Evolutionary conservation across 257 asterid genomes (phyloP).

Genomic region (Dorcoceras hygrometricum): DNA sequence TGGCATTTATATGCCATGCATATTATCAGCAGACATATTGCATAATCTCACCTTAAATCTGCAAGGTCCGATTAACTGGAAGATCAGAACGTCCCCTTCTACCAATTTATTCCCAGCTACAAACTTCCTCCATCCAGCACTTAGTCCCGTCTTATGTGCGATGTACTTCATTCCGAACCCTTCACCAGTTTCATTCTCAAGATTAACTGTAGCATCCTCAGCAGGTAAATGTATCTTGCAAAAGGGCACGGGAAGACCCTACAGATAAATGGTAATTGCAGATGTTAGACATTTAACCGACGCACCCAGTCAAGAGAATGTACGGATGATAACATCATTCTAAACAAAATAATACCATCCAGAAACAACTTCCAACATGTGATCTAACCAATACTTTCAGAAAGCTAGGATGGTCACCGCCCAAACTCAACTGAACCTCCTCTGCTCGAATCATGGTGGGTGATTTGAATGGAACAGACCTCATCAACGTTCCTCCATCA

Average conservation of each 20-base stretch:
- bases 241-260: slow-evolving; percentile 90
- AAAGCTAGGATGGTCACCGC: slow-evolving; percentile 61
- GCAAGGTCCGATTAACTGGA: slow-evolving; percentile 55
- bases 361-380: slow-evolving; percentile 90
- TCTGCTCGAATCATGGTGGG: slow-evolving; percentile 85
- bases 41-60: slow-evolving; percentile 58
- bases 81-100: slow-evolving; percentile 83
- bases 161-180: slow-evolving; percentile 64
- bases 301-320: slow-evolving; percentile 5
- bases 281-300: slow-evolving; percentile 19
- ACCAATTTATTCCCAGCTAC: slow-evolving; percentile 70
- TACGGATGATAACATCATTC: slow-evolving; percentile 17
- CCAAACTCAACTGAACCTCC: slow-evolving; percentile 66
- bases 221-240: slow-evolving; percentile 69
- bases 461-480: slow-evolving; percentile 59
- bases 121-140: slow-evolving; percentile 95
- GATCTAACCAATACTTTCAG: slow-evolving; percentile 71
- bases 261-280: slow-evolving; percentile 24
- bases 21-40: neutral
- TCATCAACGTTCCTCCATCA: slow-evolving; percentile 32
- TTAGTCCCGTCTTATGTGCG: slow-evolving; percentile 77
- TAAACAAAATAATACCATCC: slow-evolving; percentile 68
- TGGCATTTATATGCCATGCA: neutral
- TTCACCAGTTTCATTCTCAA: slow-evolving; percentile 70
- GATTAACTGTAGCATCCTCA: slow-evolving; percentile 45